phyloP scores from a whole-genome alignment of 2,329 filamentous ascomycete species.

The Cucurbitaria berberidis region DNA sequence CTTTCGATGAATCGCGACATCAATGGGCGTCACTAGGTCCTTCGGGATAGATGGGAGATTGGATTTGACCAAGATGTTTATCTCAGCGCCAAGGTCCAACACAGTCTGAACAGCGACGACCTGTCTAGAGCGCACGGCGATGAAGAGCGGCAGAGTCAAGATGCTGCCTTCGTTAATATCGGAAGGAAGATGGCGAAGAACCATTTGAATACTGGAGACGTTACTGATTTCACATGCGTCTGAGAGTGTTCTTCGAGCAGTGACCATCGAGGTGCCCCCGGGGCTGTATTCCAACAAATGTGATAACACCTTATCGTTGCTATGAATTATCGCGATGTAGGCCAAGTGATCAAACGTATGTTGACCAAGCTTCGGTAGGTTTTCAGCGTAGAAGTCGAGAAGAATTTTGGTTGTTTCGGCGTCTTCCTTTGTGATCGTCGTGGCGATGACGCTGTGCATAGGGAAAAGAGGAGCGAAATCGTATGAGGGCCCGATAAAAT shows the following conservation, averaged over 20 bases:
- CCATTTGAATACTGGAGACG: background rate
- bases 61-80: background rate
- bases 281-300: background rate
- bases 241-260: background rate
- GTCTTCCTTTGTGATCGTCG: background rate
- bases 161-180: slow-evolving; percentile 1
- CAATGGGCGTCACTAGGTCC: background rate
- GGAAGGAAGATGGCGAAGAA: background rate
- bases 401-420: background rate
- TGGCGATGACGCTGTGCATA: background rate
- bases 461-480: background rate
- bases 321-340: background rate
- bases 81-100: background rate
- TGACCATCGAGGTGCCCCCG: background rate
- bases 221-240: background rate
- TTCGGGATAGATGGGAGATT: background rate
- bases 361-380: background rate
- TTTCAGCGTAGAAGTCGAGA: background rate
- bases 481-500: no score
- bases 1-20: background rate
- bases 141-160: slow-evolving; percentile 1
- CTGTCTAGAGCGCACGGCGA: background rate
- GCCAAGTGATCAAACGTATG: background rate
- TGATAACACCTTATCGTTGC: background rate
- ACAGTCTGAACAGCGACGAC: background rate